Evolutionary conservation across 176 grass and related monocot genomes (phyloP), one percentile per base, ranked within the genome.

Genomic region (Ensete glaucum): DNA sequence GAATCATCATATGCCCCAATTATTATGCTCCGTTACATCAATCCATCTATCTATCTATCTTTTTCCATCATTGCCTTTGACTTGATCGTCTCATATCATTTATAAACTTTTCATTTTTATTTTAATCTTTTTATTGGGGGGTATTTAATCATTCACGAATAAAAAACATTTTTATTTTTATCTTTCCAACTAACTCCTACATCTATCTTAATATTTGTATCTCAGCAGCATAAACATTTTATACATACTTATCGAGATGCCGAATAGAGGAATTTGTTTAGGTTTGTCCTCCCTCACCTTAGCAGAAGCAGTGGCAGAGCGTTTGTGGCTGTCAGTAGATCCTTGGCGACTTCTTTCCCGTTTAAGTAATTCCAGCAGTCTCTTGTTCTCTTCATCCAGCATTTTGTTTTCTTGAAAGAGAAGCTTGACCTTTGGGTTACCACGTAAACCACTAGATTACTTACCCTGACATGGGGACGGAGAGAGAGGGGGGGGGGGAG

Each of bases 321-420:
- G 81, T 64, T 82, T 90, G 34, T 50, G 29, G 54, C 82, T 83
- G 24, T 88, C 86, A 53, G 84, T 91, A 53, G 84, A 93, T 20
- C 43, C 54, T 53, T 79, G 78, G 65, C 81, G 94, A 2, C 73
- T 79, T 9, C 74, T 78, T 59, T 96, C 89, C 64, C 83, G 88
- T 78, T 92, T 85, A 62, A 94, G 54, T 11, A 88, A 66, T 27
- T 53, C 15, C 50, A 88, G 53, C 56, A 94, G 62, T 77, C 77
- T 93, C 67, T 89, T 98, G 84, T 89, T 93, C 51, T 79, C 86
- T 67, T 94, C 88, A 19, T 91, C 88, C 17, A 94, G 82, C 54
- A 89, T 65, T 73, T 70, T 89, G 25, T 94, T 98, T 71, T 93
- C 95, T 60, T 91, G 88, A 54, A 87, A 91, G 24, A 93, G 71